These are phyloP conservation scores for Colletotrichum truncatum DNA, from an alignment of 2,329 filamentous ascomycete genomes.

Conservation along the genomic window DNA sequence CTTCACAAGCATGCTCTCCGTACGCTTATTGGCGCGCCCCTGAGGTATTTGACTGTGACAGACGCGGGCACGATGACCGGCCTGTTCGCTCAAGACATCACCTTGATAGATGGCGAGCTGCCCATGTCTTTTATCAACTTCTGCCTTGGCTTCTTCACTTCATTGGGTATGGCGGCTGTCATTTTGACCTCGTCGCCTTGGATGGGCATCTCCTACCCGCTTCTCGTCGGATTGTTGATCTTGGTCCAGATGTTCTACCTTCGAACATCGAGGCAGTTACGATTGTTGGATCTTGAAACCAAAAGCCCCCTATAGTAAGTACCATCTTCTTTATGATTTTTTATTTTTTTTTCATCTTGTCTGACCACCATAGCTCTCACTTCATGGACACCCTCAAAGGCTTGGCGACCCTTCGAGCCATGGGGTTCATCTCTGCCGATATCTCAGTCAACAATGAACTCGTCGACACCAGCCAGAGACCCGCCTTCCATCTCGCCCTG, in stretches of 20 bases:
- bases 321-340: not conserved
- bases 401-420: constrained; percentile 64
- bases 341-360: not conserved
- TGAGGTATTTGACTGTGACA: constrained; percentile 51
- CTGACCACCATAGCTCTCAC: constrained; percentile 44
- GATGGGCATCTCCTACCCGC: constrained; percentile 58
- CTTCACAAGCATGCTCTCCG: constrained; percentile 44
- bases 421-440: constrained; percentile 59
- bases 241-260: constrained; percentile 66
- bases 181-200: constrained; percentile 54
- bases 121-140: constrained; percentile 44
- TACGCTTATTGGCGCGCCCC: constrained; percentile 47
- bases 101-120: constrained; percentile 50
- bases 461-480: constrained; percentile 63
- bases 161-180: constrained; percentile 55
- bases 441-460: constrained; percentile 55
- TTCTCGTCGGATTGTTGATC: constrained; percentile 56
- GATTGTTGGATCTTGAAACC: constrained; percentile 68
- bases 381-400: constrained; percentile 67
- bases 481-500: constrained; percentile 65
- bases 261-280: constrained; percentile 67
- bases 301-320: constrained; percentile 66
- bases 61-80: constrained; percentile 53
- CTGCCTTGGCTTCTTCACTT: constrained; percentile 33
- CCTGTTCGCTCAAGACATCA: constrained; percentile 56